Evolutionary conservation across 1,139 yeast species (phyloP).

Genomic region (Suhomyces wounanorum): DNA sequence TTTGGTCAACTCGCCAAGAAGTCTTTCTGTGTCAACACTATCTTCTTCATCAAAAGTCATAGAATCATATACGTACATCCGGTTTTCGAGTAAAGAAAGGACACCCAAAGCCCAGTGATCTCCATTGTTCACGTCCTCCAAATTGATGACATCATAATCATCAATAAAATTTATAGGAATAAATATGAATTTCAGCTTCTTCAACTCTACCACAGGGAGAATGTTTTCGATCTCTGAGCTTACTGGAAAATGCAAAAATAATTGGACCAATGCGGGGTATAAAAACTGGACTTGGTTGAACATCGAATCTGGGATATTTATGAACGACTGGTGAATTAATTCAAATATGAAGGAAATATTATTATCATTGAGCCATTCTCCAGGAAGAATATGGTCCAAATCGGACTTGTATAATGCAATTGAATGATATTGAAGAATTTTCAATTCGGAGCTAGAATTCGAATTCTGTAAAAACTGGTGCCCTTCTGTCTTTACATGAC

Average conservation of each 20-base stretch:
- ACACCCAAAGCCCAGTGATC: conserved; percentile 50
- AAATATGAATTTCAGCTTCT: conserved; percentile 37
- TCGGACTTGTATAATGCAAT: conserved; percentile 44
- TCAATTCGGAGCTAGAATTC: conserved; percentile 21
- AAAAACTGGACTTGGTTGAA: conserved; percentile 34
- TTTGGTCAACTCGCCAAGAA: conserved; percentile 26
- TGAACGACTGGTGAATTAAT: conserved; percentile 34
- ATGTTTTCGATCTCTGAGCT: conserved; percentile 28
- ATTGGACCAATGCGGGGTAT: conserved; percentile 43
- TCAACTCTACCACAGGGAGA: conserved; percentile 36
- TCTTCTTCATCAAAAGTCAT: conserved; percentile 30
- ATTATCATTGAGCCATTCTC: conserved; percentile 76
- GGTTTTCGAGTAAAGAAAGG: conserved; percentile 32
- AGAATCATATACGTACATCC: conserved; percentile 42
- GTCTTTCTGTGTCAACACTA: conserved; percentile 18
- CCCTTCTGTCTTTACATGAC: conserved; percentile 5
- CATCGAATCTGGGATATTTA: conserved; percentile 13
- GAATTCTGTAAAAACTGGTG: conserved; percentile 9
- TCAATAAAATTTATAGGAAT: conserved; percentile 45
- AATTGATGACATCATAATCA: conserved; percentile 27
- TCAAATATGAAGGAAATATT: conserved; percentile 66
- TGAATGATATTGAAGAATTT: conserved; percentile 42
- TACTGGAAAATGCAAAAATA: conserved; percentile 40
- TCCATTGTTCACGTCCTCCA: conserved; percentile 40
- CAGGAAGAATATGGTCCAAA: conserved; percentile 42